Conservation (phyloP, 2,329 filamentous ascomycete species). For the Didymella lethalis region DNA sequence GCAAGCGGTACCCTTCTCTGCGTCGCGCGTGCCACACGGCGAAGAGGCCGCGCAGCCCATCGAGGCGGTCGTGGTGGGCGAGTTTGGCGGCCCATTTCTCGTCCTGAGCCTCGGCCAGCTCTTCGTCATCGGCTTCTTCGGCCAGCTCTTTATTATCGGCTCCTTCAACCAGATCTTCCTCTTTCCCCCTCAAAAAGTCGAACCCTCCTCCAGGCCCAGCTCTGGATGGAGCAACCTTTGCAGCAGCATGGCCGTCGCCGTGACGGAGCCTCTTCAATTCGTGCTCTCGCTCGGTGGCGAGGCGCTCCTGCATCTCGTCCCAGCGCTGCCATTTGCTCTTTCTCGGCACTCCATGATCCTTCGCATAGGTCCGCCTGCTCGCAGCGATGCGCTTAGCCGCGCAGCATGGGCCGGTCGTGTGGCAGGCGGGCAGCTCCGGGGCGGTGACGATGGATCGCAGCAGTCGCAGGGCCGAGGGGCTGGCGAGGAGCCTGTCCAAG, state of each 20-base stretch:
- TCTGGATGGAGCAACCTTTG: neutral
- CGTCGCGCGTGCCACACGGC: constrained; percentile 55
- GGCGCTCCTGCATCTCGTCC: constrained; percentile 16
- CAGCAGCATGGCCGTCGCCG: constrained; percentile 18
- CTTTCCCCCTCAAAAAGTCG: constrained; percentile 19
- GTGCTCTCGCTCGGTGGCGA: constrained; percentile 17
- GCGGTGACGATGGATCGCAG: constrained; percentile 46
- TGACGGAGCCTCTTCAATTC: constrained; percentile 20
- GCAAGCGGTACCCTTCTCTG: constrained; percentile 50
- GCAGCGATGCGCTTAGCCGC: constrained; percentile 15
- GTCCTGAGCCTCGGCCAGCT: constrained; percentile 19
- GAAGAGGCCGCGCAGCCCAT: constrained; percentile 53
- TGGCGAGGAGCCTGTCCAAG: constrained; percentile 56
- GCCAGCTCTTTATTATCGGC: constrained; percentile 18
- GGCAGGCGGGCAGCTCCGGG: constrained; percentile 33
- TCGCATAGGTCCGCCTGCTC: constrained; percentile 28
- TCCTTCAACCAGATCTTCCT: neutral
- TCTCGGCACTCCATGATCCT: constrained; percentile 3
- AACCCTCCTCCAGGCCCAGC: neutral
- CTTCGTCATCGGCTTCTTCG: constrained; percentile 21
- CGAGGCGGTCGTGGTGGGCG: constrained; percentile 51
- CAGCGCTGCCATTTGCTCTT: constrained; percentile 29
- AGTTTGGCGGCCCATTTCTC: constrained; percentile 54
- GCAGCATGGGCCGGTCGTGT: constrained; percentile 29
- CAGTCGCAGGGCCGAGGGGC: constrained; percentile 53